Evolutionary conservation across 2,329 filamentous ascomycete genomes (phyloP).

Genomic region (Botrytis pseudocinerea): DNA sequence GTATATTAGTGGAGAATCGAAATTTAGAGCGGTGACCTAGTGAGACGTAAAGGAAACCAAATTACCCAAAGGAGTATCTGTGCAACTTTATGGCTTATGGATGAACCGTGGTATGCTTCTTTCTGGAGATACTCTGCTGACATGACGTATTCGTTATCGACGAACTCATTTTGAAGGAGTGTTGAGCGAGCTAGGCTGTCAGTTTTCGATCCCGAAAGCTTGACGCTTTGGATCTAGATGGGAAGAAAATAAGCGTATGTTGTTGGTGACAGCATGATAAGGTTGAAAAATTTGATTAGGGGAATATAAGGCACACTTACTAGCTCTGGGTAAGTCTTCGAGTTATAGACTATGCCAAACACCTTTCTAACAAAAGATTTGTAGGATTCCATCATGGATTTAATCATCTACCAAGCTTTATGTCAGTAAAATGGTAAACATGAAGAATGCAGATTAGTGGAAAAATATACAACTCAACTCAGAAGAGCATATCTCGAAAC

Average conservation of each 20-base stretch:
- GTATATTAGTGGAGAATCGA: background rate
- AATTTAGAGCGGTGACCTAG: background rate
- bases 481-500: background rate
- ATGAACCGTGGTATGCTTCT: constrained; percentile 6
- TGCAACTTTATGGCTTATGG: constrained; percentile 1
- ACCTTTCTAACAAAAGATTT: background rate
- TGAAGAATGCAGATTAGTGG: no score
- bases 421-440: background rate
- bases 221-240: background rate
- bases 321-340: background rate
- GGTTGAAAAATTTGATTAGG: accelerated
- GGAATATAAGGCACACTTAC: background rate
- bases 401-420: background rate
- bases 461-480: background rate
- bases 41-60: background rate
- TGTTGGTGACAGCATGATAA: background rate
- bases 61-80: background rate
- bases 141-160: background rate
- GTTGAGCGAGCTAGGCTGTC: no score
- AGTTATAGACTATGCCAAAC: background rate
- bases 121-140: background rate
- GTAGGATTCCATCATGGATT: background rate
- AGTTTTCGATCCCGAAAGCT: background rate
- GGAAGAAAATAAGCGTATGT: background rate
- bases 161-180: background rate